A percentile compares a stretch with the other conserved stretches of the same genome.
Conservation (phyloP, 805 yeast species). For the Candida pseudofarinosa region DNA sequence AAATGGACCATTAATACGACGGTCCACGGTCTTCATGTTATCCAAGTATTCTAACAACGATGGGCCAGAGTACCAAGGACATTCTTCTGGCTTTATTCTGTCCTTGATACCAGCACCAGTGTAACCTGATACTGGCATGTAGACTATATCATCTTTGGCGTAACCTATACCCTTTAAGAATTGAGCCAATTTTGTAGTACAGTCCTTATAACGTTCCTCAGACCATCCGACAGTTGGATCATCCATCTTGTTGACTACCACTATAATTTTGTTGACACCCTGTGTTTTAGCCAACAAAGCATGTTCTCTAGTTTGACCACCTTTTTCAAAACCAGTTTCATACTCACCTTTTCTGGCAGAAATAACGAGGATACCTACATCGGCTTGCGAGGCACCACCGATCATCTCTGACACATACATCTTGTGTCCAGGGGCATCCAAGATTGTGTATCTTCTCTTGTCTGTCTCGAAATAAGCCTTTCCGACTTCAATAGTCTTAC, state of each 20-base stretch:
- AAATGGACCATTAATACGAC: constrained; percentile 91
- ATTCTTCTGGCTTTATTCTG: constrained; percentile 60
- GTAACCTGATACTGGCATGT: constrained; percentile 98
- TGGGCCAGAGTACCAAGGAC: constrained; percentile 96
- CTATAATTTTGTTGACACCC: constrained; percentile 92
- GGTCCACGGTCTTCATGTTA: constrained; percentile 70
- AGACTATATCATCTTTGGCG: constrained; percentile 75
- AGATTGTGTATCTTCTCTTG: constrained; percentile 93
- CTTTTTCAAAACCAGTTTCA: constrained; percentile 98
- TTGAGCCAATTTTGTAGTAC: constrained; percentile 72
- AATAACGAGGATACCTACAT: constrained; percentile 94
- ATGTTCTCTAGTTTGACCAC: constrained; percentile 97
- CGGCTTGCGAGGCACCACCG: constrained; percentile 99
- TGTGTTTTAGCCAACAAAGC: constrained; percentile 96
- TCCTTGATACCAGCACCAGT: constrained; percentile 97
- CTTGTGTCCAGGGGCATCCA: constrained; percentile 99
- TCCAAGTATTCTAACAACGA: constrained; percentile 88
- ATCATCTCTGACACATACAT: constrained; percentile 99
- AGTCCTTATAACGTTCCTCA: constrained; percentile 91
- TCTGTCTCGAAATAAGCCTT: constrained; percentile 97
- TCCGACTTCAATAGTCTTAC: constrained; percentile 99
- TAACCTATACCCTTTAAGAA: constrained; percentile 90
- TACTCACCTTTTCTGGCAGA: constrained; percentile 99
- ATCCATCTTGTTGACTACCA: constrained; percentile 97
- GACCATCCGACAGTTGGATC: constrained; percentile 97